phyloP scores from a whole-genome alignment of 768 basidiomycete genomes.

The Mycena chlorophos region DNA sequence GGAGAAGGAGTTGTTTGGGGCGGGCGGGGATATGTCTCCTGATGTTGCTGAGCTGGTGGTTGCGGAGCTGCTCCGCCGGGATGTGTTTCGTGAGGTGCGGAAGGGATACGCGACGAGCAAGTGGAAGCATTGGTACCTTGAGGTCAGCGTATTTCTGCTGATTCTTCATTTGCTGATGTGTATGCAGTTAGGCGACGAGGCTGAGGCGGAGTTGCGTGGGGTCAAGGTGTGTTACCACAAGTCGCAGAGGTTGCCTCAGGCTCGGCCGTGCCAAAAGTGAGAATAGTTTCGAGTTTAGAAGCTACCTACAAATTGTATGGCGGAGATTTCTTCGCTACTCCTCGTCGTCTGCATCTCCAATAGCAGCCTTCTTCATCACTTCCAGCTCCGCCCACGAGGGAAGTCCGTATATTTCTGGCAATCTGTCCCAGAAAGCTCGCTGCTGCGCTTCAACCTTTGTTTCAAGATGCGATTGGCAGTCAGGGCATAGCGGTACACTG shows the following conservation, averaged over 20 bases:
- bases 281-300: no score
- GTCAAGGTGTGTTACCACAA: background rate
- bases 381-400: background rate
- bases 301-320: no score
- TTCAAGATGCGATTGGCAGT: no score
- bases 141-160: background rate
- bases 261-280: background rate
- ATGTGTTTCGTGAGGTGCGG: background rate
- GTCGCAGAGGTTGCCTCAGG: background rate
- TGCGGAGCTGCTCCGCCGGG: background rate
- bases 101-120: background rate
- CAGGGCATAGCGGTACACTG: no score
- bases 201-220: background rate
- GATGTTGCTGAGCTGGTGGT: background rate
- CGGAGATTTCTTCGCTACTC: no score
- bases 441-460: background rate
- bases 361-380: slow-evolving; percentile 1
- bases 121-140: background rate
- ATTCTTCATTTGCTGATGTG: background rate
- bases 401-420: slow-evolving; percentile 1
- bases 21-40: background rate
- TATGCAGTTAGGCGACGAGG: background rate
- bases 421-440: slow-evolving; percentile 3
- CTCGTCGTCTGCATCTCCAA: background rate
- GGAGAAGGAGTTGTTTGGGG: background rate